These are phyloP conservation scores for Boletus albobrunnescens DNA, from an alignment of 1,284 basidiomycete species.

Conservation along the genomic window DNA sequence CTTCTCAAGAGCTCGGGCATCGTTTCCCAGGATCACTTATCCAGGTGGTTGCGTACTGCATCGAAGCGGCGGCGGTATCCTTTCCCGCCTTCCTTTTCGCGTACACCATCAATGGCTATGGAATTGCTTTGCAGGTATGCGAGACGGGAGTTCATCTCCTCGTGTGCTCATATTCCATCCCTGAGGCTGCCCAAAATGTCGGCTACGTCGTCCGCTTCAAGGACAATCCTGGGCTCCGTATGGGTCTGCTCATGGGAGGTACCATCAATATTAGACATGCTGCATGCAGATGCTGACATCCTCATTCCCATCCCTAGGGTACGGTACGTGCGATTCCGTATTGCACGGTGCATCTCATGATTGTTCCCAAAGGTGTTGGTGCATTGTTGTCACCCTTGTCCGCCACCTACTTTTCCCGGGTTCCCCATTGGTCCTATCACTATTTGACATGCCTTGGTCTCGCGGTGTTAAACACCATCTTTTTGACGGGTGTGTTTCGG, in stretches of 20 bases:
- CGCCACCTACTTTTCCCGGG: conserved; percentile 54
- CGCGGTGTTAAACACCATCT: conserved; percentile 41
- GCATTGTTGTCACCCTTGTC: conserved; percentile 54
- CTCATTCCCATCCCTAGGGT: conserved; percentile 7
- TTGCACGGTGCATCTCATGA: background rate
- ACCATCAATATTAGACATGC: background rate
- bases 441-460: conserved; percentile 57
- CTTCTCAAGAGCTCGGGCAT: background rate
- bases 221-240: conserved; percentile 19
- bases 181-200: conserved; percentile 20
- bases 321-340: background rate
- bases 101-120: conserved; percentile 58
- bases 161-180: background rate
- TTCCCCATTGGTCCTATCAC: conserved; percentile 55
- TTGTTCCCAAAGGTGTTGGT: conserved; percentile 42
- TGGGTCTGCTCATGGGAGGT: conserved; percentile 20
- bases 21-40: conserved; percentile 25
- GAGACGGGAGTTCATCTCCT: background rate
- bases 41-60: conserved; percentile 43
- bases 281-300: background rate
- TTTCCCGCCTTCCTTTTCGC: conserved; percentile 58
- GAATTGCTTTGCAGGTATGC: conserved; percentile 38
- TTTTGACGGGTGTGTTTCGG: conserved; percentile 47
- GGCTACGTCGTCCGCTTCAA: conserved; percentile 19
- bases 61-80: conserved; percentile 54